phyloP scores from a whole-genome alignment of 139 green algal species.

The Dunaliella primolecta region DNA sequence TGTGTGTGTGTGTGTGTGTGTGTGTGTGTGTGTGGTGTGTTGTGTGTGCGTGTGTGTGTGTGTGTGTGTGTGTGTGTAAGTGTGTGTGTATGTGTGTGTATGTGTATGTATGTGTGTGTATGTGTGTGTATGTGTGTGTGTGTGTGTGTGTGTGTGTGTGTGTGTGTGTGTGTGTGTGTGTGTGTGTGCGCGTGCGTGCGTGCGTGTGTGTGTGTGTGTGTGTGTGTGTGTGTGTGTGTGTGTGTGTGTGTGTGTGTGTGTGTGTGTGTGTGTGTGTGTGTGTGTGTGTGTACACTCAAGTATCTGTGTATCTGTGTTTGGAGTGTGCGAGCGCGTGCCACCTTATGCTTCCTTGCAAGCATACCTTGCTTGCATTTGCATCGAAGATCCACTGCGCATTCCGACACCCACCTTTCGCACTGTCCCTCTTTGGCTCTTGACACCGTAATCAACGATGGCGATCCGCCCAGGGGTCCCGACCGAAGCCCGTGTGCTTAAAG shows the following conservation, averaged over 20 bases:
- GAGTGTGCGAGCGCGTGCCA: background rate
- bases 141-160: background rate
- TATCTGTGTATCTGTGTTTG: background rate
- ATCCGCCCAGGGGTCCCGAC: no score
- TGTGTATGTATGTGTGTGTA: background rate
- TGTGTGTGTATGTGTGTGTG: background rate
- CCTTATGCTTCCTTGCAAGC: no score
- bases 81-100: background rate
- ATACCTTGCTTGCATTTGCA: no score
- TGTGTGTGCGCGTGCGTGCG: background rate
- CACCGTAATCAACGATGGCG: background rate
- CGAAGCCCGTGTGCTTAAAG: no score
- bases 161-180: background rate
- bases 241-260: background rate
- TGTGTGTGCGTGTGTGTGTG: no score
- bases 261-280: background rate
- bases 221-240: background rate
- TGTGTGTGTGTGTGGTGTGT: no score
- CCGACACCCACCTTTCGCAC: background rate
- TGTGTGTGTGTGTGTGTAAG: no score
- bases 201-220: background rate
- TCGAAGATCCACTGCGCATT: background rate
- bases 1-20: no score
- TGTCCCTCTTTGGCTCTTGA: background rate
- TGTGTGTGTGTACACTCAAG: background rate